Conservation (phyloP, 371 early-diverging fungal species). For the Mortierella sp. region DNA sequence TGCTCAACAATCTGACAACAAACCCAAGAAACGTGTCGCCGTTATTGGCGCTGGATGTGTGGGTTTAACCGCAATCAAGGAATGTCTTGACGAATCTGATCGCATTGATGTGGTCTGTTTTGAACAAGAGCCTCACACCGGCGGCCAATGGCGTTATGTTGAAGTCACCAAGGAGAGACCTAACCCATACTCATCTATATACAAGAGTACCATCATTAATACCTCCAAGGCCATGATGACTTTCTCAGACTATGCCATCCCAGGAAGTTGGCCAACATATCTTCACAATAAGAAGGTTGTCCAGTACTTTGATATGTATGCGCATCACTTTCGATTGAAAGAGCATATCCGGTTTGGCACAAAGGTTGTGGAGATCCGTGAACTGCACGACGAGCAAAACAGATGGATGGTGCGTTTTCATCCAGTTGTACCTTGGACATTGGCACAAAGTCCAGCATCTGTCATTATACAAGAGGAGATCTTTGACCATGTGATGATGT, state of each 20-base stretch:
- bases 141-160: constrained; percentile 67
- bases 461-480: constrained; percentile 46
- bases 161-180: constrained; percentile 56
- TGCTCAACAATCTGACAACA: not conserved
- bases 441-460: not conserved
- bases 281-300: constrained; percentile 60
- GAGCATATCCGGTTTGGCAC: constrained; percentile 63
- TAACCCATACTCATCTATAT: constrained; percentile 64
- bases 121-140: constrained; percentile 59
- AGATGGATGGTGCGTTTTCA: constrained; percentile 61
- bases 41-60: constrained; percentile 33
- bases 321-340: constrained; percentile 58
- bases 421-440: constrained; percentile 6
- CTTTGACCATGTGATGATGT: constrained; percentile 68
- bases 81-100: constrained; percentile 61
- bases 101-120: constrained; percentile 63
- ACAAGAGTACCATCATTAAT: constrained; percentile 63
- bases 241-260: constrained; percentile 66
- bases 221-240: constrained; percentile 62
- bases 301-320: constrained; percentile 62
- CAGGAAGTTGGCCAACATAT: constrained; percentile 65
- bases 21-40: constrained; percentile 16
- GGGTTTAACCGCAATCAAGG: constrained; percentile 63
- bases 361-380: constrained; percentile 57
- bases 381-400: constrained; percentile 46